Evolutionary conservation across 169 alveolate species (phyloP).

Genomic region (Sarcocystis neurona): DNA sequence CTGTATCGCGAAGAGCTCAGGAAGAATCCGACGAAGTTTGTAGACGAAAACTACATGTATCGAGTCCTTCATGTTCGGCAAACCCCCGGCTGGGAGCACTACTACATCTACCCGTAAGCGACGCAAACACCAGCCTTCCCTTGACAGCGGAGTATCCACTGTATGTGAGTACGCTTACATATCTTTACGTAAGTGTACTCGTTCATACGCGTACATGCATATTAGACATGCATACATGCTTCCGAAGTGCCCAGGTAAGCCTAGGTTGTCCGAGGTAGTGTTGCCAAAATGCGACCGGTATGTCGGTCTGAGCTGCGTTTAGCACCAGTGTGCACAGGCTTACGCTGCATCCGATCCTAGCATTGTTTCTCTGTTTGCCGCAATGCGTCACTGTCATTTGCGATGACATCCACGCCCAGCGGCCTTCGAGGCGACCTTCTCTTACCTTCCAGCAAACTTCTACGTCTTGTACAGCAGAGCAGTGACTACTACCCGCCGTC

Average conservation of each 20-base stretch:
- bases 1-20: slow-evolving; percentile 40
- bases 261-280: not conserved
- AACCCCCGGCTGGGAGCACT: slow-evolving; percentile 61
- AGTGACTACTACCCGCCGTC: not conserved
- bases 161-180: not conserved
- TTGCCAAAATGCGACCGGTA: too few relatives aligned
- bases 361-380: too few relatives aligned
- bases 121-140: not conserved
- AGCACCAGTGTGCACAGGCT: too few relatives aligned
- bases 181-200: too few relatives aligned
- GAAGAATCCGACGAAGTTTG: not conserved
- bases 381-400: too few relatives aligned
- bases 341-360: too few relatives aligned
- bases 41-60: slow-evolving; percentile 25
- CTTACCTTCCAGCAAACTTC: too few relatives aligned
- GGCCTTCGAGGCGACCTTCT: too few relatives aligned
- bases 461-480: not conserved
- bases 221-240: not conserved
- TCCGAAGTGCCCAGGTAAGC: not conserved
- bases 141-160: not conserved
- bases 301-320: too few relatives aligned
- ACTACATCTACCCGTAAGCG: slow-evolving; percentile 58
- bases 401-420: too few relatives aligned
- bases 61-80: slow-evolving; percentile 50
- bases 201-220: too few relatives aligned